Percentiles rank a stretch among this genome's conserved stretches.
Evolutionary conservation across 2,329 filamentous ascomycete genomes (phyloP).

Genomic region (Chaetoscypha palmicola): DNA sequence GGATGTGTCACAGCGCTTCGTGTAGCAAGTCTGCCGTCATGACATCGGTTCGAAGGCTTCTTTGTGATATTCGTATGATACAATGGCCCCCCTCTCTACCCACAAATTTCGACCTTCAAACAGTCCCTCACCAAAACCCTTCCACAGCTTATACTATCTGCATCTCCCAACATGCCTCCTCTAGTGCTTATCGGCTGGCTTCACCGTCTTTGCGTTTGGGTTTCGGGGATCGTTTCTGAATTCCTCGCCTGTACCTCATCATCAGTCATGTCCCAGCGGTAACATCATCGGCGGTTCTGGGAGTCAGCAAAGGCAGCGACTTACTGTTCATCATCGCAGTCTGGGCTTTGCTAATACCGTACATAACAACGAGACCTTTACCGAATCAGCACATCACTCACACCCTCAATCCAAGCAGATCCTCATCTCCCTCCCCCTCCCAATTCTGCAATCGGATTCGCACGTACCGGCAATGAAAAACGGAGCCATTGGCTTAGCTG

Average conservation of each 20-base stretch:
- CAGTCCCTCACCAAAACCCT: neutral
- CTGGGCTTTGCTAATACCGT: conserved; percentile 82
- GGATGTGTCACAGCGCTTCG: no score
- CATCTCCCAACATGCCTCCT: conserved; percentile 6
- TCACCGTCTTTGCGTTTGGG: conserved; percentile 42
- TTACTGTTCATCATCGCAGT: conserved; percentile 72
- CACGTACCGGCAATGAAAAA: conserved; percentile 91
- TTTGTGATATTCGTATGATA: conserved; percentile 6
- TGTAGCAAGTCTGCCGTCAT: no score
- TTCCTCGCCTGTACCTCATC: conserved; percentile 79
- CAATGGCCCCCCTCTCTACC: conserved; percentile 5
- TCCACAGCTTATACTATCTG: neutral
- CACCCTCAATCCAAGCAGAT: neutral
- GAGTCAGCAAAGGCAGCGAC: conserved; percentile 33
- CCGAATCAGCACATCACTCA: conserved; percentile 15
- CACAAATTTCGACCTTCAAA: neutral
- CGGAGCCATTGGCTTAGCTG: conserved; percentile 84
- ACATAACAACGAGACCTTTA: conserved; percentile 75
- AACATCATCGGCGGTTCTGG: neutral
- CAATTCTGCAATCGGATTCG: conserved; percentile 4
- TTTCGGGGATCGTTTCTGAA: conserved; percentile 97
- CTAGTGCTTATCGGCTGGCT: conserved; percentile 29
- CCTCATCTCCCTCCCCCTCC: neutral
- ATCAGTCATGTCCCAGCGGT: neutral
- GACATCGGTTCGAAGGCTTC: no score